Percentiles rank a stretch among this genome's conserved stretches.
These are phyloP conservation scores for Brassica napus DNA, from an alignment of 345 rosid species.

Conservation along the genomic window Da-Ae NC_063439.1:2976501-2977000, in stretches of 20 bases:
- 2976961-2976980: slow-evolving; percentile 1
- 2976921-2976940: slow-evolving; percentile 27
- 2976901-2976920: slow-evolving; percentile 18
- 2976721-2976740: slow-evolving; percentile 19
- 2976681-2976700: background rate
- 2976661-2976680: background rate
- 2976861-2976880: slow-evolving; percentile 10
- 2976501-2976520: background rate
- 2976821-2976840: slow-evolving; percentile 13
- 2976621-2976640: background rate
- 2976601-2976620: background rate
- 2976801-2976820: slow-evolving; percentile 26
- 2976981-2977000: background rate
- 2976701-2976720: slow-evolving; percentile 26
- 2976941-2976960: slow-evolving; percentile 10
- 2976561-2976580: background rate
- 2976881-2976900: slow-evolving; percentile 23
- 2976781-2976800: slow-evolving; percentile 36
- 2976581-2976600: background rate
- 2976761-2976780: slow-evolving; percentile 29
- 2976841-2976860: slow-evolving; percentile 16
- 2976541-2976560: background rate
- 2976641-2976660: background rate
- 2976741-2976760: slow-evolving; percentile 20
- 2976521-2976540: background rate